Base-by-base conservation (phyloP, 306 rosid genomes). In the Datisca glomerata region DNA sequence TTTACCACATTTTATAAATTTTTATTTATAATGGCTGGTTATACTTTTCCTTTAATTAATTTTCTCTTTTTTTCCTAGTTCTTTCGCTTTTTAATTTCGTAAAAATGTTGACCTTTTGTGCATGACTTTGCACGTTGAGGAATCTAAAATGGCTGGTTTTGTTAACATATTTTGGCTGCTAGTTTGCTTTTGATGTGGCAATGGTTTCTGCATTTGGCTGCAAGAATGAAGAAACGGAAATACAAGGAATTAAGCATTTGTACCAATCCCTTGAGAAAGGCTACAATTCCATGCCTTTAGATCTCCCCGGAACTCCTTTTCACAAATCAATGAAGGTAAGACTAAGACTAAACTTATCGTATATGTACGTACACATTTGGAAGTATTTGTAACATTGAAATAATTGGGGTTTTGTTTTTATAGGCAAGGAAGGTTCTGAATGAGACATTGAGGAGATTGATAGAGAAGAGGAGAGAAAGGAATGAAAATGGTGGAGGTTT, bases 101-200 rank as follows among this genome's bases (percentile, higher is more conserved):
- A n/a, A n/a, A n/a, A n/a, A n/a, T n/a, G n/a, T n/a, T n/a, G n/a
- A 28, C 1, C 13, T 19, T 53, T 44, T 18, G 7, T 27, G 32
- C 45, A 33, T 37, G 28, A 20, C 41, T 58, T 9, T 22, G 36
- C 14, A 3, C 27, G 18, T 59, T 25, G 7, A 37, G 23, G 48
- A 57, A 50, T 40, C 41, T 45, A n/a, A n/a, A n/a, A n/a, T n/a
- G n/a, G n/a, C n/a, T n/a, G 23, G 34, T 39, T 40, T 45, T 10
- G 35, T 56, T 33, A 25, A 24, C 27, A 2, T 19, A 24, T 27
- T 39, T 43, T 23, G 35, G 34, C 43, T 4, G 29, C 23, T n/a
- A 86, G 96, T 86, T 60, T 68, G 85, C 96, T 53, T 86, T 86
- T 48, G 94, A 86, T 52, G 96, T 86, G 43, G 96, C 94, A 27